Evolutionary conservation across 352 stramenopile genomes (phyloP), one percentile per base, ranked within the genome.

Genomic region (Globisporangium viniferum): DNA sequence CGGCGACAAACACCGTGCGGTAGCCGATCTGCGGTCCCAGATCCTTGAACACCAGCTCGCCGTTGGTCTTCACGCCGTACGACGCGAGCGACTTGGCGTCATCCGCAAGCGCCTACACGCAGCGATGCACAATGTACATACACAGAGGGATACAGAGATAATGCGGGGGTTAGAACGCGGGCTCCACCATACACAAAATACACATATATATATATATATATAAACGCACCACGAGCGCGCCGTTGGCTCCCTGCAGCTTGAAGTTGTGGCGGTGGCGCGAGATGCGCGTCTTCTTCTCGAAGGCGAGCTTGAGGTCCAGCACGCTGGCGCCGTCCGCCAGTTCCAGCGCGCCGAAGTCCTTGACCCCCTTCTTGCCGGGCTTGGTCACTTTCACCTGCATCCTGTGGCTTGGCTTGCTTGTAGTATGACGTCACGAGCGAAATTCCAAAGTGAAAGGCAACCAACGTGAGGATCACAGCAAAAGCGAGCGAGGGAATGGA

Each of bases 21-120:
- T 96, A 96, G 41, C 88, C 90, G 69, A 97, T 96, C 68, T 97
- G 90, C 36, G 86, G 85, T 0, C 90, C 90, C 2, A 96, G 66
- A 73, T 97, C 86, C 68, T 91, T 89, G 73, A 95, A 88, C 48
- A 87, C 72, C 20, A 93, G 73, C 67, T 80, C 78, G 44, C 74
- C 65, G 46, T 68, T 72, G 60, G 78, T 70, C 69, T 81, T 82
- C 61, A 91, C 73, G 69, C 83, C 83, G 62, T 88, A 87, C 41
- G 77, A 69, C 48, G 74, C 72, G 31, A 93, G 72, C 65, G 80
- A 70, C 72, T 89, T 83, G 20, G 22, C 69, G 67, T 93, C 86
- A 54, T 90, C 86, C 36, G 67, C 67, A n/a, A 93, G 75, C 44
- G 82, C 70, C 41, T 48, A 48, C 15, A 48, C 39, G 12, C 14